phyloP scores from a whole-genome alignment of 768 basidiomycete species.

The Tricholoma terreum region DNA sequence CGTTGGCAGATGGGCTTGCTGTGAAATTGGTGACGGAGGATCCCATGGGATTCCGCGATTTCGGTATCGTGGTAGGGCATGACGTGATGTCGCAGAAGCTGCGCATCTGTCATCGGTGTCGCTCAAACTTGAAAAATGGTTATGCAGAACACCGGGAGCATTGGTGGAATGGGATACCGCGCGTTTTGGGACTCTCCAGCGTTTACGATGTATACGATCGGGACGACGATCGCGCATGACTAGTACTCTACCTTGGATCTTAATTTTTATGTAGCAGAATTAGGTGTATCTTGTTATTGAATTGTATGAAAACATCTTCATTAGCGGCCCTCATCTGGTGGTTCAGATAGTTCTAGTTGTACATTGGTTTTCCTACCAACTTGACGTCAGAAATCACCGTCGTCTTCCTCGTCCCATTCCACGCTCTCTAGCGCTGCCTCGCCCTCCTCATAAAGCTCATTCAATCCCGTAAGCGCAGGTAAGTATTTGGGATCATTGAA shows the following conservation, averaged over 20 bases:
- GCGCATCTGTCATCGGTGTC: constrained; percentile 3
- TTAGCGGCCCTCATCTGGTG: no score
- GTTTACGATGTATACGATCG: not conserved
- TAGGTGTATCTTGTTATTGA: no score
- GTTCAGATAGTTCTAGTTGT: not conserved
- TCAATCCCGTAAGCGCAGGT: constrained; percentile 74
- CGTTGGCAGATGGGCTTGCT: not conserved
- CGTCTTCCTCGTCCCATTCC: constrained; percentile 75
- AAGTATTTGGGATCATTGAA: constrained; percentile 81
- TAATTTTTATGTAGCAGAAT: no score
- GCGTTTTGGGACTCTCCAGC: not conserved
- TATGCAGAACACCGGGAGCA: not conserved
- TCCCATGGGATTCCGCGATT: constrained; percentile 6
- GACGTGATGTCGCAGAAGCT: not conserved
- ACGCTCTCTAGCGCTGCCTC: constrained; percentile 67
- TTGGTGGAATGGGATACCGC: constrained; percentile 8
- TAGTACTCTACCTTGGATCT: no score
- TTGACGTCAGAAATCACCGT: constrained; percentile 29
- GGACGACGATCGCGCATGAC: no score
- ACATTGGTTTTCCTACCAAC: not conserved
- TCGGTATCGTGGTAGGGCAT: not conserved
- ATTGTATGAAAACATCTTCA: no score
- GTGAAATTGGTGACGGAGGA: constrained; percentile 2
- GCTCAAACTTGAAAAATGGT: not conserved
- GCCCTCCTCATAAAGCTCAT: constrained; percentile 72